A percentile compares a stretch with the other conserved stretches of the same genome.
Evolutionary conservation across 768 basidiomycete genomes (phyloP).

Genomic region (Naganishia vaughanmartiniae): DNA sequence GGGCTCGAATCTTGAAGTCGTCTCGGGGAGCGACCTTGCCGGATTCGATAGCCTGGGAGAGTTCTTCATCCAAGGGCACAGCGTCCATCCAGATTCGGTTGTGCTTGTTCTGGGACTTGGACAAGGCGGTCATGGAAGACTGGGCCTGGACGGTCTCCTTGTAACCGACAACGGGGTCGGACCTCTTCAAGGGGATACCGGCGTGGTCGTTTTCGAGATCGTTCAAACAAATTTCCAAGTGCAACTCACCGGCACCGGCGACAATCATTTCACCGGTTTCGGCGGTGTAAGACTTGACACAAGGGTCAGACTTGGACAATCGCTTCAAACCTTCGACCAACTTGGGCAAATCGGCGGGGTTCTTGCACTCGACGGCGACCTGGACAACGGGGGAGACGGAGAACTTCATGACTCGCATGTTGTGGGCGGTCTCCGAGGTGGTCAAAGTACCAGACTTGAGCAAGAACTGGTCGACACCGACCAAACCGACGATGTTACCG

Average conservation of each 20-base stretch:
- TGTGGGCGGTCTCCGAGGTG: constrained; percentile 96
- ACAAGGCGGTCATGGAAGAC: constrained; percentile 91
- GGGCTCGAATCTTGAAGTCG: constrained; percentile 95
- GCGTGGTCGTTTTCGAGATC: constrained; percentile 99
- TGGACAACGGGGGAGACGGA: constrained; percentile 99
- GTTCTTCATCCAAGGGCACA: constrained; percentile 86
- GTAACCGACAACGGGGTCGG: constrained; percentile 90
- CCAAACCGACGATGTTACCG: constrained; percentile 97
- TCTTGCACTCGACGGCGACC: constrained; percentile 99
- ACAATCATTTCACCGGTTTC: constrained; percentile 98
- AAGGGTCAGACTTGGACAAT: constrained; percentile 98
- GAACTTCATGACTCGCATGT: constrained; percentile 99
- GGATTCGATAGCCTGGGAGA: constrained; percentile 83
- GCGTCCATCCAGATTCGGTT: constrained; percentile 96
- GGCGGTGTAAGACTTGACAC: constrained; percentile 89
- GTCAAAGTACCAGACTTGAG: constrained; percentile 99
- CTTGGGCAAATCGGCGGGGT: constrained; percentile 97
- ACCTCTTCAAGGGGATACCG: constrained; percentile 97
- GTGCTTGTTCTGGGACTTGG: constrained; percentile 99
- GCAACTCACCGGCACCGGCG: constrained; percentile 97
- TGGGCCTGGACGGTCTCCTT: constrained; percentile 95
- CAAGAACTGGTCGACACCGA: constrained; percentile 99
- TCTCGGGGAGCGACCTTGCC: constrained; percentile 86
- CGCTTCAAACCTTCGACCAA: constrained; percentile 99
- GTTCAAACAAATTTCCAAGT: constrained; percentile 99